A percentile compares a stretch with the other conserved stretches of the same genome.
Evolutionary conservation across 1,284 basidiomycete genomes (phyloP).

Genomic region (Dichomitus squalens): DNA sequence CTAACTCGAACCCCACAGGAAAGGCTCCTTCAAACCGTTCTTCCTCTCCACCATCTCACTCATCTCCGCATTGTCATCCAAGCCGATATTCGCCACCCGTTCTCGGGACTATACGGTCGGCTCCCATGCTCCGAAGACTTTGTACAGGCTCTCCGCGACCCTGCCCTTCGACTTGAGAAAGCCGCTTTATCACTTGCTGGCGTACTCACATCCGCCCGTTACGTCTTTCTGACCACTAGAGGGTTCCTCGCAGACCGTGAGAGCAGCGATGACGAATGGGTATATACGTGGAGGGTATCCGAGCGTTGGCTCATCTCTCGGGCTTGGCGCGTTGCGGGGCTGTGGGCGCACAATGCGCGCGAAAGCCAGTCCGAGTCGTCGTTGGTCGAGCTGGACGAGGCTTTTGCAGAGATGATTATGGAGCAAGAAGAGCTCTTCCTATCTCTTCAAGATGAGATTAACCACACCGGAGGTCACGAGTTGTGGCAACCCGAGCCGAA

Average conservation of each 20-base stretch:
- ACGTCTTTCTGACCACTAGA: not conserved
- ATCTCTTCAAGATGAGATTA: not conserved
- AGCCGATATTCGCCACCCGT: not conserved
- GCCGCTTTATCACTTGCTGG: not conserved
- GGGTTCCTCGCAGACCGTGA: not conserved
- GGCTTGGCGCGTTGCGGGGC: not conserved
- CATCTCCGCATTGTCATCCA: not conserved
- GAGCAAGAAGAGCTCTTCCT: not conserved
- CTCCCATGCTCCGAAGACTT: not conserved
- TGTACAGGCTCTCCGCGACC: not conserved
- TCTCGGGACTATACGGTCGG: too few species aligned
- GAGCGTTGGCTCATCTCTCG: not conserved
- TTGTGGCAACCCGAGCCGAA: too few species aligned
- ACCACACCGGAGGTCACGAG: too few species aligned
- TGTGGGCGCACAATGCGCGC: not conserved
- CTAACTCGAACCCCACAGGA: not conserved
- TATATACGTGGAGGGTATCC: not conserved
- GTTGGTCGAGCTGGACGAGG: not conserved
- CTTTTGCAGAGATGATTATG: not conserved
- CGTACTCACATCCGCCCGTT: not conserved
- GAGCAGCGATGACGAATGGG: not conserved
- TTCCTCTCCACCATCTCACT: not conserved
- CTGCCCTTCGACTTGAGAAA: not conserved
- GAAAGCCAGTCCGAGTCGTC: too few species aligned
- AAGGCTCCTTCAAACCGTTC: not conserved